These are phyloP conservation scores for Ephemerocybe angulata DNA, from an alignment of 768 basidiomycete species.

Conservation along the genomic window DNA sequence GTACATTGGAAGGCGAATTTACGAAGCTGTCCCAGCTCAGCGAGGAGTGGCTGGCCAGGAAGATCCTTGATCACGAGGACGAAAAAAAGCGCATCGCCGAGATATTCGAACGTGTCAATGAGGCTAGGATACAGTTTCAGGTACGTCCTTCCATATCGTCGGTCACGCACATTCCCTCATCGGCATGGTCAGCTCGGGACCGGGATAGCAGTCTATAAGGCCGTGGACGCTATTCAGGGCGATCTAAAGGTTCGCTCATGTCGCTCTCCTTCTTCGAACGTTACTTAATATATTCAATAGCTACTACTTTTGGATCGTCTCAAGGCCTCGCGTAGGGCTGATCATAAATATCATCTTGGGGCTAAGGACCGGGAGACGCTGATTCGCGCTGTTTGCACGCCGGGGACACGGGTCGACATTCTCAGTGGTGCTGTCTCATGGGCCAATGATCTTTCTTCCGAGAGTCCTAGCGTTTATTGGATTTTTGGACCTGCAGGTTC, in stretches of 20 bases:
- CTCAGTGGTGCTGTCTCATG: conserved; percentile 17
- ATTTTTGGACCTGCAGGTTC: conserved; percentile 18
- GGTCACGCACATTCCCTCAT: neutral
- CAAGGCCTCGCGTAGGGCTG: conserved; percentile 12
- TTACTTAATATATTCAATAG: conserved; percentile 5
- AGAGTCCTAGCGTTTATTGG: conserved; percentile 16
- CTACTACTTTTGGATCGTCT: conserved; percentile 8
- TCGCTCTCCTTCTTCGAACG: neutral
- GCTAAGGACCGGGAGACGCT: conserved; percentile 9
- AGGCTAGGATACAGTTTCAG: conserved; percentile 13
- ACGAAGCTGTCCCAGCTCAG: conserved; percentile 5
- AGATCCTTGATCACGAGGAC: conserved; percentile 15
- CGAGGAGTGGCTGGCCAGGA: conserved; percentile 9
- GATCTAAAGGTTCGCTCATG: no score
- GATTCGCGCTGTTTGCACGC: conserved; percentile 20
- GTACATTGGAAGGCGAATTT: conserved; percentile 13
- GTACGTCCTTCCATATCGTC: conserved; percentile 5
- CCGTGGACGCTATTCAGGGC: conserved; percentile 10
- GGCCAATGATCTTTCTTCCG: conserved; percentile 17
- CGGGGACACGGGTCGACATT: conserved; percentile 23
- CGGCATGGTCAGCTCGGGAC: conserved; percentile 11
- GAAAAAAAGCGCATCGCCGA: conserved; percentile 12
- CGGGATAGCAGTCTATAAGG: conserved; percentile 9
- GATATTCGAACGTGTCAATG: conserved; percentile 16
- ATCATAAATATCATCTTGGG: conserved; percentile 10